These are phyloP conservation scores for Botryosphaeria dothidea DNA, from an alignment of 2,329 filamentous ascomycete species.

Conservation along the genomic window DNA sequence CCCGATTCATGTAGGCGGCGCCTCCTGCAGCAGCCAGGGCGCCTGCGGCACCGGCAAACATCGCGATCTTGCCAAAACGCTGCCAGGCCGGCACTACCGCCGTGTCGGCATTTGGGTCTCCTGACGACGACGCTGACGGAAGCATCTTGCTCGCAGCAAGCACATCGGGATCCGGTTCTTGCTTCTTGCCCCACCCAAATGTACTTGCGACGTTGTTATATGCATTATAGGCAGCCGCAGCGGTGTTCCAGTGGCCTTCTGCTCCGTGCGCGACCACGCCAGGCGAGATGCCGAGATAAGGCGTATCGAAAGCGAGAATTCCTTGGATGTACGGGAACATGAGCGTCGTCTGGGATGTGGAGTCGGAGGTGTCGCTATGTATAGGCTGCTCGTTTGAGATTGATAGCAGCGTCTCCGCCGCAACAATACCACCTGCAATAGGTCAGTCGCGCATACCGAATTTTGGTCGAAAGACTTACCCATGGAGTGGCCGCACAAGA, in stretches of 20 bases:
- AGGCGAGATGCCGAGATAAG: slow-evolving; percentile 79
- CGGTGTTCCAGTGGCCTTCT: slow-evolving; percentile 80
- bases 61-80: slow-evolving; percentile 80
- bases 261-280: slow-evolving; percentile 84
- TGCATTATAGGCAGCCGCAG: slow-evolving; percentile 67
- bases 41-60: slow-evolving; percentile 79
- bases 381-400: slow-evolving; percentile 60
- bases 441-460: slow-evolving; percentile 50
- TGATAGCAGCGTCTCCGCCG: slow-evolving; percentile 80
- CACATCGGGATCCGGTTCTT: slow-evolving; percentile 21
- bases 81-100: slow-evolving; percentile 61
- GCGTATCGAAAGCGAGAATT: slow-evolving; percentile 91
- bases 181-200: slow-evolving; percentile 60
- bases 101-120: slow-evolving; percentile 45
- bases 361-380: slow-evolving; percentile 37
- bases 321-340: slow-evolving; percentile 95
- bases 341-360: slow-evolving; percentile 56
- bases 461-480: slow-evolving; percentile 49
- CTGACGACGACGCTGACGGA: slow-evolving; percentile 32
- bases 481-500: slow-evolving; percentile 86
- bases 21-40: slow-evolving; percentile 80
- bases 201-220: slow-evolving; percentile 63
- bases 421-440: slow-evolving; percentile 75
- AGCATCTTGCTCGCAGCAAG: slow-evolving; percentile 38
- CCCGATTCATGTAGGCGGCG: slow-evolving; percentile 82